Percentiles rank a stretch among this genome's conserved stretches.
These are phyloP conservation scores for Cryptococcus wingfieldii DNA, from an alignment of 1,284 basidiomycete species.

Conservation along the genomic window DNA sequence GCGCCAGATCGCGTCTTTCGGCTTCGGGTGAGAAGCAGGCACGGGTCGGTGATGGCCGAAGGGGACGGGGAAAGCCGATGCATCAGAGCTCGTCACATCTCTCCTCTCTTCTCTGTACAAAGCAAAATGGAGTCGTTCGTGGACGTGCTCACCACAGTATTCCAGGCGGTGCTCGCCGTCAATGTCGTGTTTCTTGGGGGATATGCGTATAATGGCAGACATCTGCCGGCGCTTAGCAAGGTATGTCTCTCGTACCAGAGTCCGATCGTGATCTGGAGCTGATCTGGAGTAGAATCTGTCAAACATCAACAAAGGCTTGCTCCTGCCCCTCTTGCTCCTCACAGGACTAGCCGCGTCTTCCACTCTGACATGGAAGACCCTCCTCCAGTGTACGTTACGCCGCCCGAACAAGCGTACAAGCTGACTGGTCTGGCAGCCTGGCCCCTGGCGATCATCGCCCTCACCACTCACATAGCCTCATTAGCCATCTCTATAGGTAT, in stretches of 20 bases:
- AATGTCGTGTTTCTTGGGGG: conserved; percentile 35
- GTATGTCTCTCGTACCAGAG: conserved; percentile 8
- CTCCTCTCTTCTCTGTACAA: neutral
- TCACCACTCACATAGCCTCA: conserved; percentile 32
- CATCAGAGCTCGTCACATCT: neutral
- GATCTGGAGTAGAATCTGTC: conserved; percentile 14
- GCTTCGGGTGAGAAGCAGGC: neutral
- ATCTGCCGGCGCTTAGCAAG: conserved; percentile 11
- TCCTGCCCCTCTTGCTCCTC: conserved; percentile 37
- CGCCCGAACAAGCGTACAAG: neutral
- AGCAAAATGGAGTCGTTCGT: conserved; percentile 36
- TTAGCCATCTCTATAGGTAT: conserved; percentile 23
- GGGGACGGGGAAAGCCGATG: neutral
- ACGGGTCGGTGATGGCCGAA: neutral
- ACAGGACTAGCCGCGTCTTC: conserved; percentile 31
- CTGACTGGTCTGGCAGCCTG: conserved; percentile 24
- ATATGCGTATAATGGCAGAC: conserved; percentile 29
- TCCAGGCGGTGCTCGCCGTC: conserved; percentile 37
- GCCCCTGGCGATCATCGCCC: conserved; percentile 34
- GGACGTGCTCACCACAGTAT: conserved; percentile 35
- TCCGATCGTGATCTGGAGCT: neutral
- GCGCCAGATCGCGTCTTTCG: neutral
- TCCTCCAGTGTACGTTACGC: conserved; percentile 27
- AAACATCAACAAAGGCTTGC: conserved; percentile 20
- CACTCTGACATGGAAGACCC: conserved; percentile 17